phyloP scores from a whole-genome alignment of 2,329 filamentous ascomycete genomes.

The Phoma sp. region DNA sequence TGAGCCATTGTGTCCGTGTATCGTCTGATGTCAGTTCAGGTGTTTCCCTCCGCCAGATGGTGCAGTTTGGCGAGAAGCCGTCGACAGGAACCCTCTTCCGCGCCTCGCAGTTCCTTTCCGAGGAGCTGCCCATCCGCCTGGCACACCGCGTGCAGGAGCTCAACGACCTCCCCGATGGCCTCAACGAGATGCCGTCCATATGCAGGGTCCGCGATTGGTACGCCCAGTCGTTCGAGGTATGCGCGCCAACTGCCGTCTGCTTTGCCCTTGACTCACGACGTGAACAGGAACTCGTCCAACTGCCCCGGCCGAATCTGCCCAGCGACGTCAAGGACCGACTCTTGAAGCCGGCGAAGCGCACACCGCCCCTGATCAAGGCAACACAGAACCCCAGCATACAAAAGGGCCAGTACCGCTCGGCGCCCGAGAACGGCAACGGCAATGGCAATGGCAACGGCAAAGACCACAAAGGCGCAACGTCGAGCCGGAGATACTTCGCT shows the following conservation, averaged over 20 bases:
- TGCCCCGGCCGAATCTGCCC: constrained; percentile 78
- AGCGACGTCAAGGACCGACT: constrained; percentile 79
- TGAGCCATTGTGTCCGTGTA: constrained; percentile 60
- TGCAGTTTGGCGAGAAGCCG: constrained; percentile 94
- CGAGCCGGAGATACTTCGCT: constrained; percentile 79
- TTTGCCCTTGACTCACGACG: constrained; percentile 38
- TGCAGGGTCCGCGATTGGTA: constrained; percentile 97
- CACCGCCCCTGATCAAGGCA: constrained; percentile 74
- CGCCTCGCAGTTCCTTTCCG: constrained; percentile 96
- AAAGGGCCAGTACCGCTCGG: constrained; percentile 77
- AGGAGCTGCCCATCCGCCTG: constrained; percentile 95
- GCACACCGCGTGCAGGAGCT: constrained; percentile 97
- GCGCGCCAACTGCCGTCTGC: constrained; percentile 30
- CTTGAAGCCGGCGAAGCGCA: constrained; percentile 68
- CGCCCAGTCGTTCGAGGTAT: constrained; percentile 97
- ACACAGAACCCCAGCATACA: constrained; percentile 90
- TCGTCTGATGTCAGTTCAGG: constrained; percentile 34
- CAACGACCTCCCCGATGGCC: constrained; percentile 87
- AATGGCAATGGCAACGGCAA: constrained; percentile 56
- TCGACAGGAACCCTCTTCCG: constrained; percentile 93
- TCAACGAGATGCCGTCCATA: constrained; percentile 98
- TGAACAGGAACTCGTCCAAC: constrained; percentile 83
- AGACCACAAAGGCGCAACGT: constrained; percentile 54
- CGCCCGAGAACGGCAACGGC: constrained; percentile 56
- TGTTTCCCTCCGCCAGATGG: constrained; percentile 92